These are phyloP conservation scores for Cymbidium sinense DNA, from an alignment of 106 monocot species.

Conservation along the genomic window DNA sequence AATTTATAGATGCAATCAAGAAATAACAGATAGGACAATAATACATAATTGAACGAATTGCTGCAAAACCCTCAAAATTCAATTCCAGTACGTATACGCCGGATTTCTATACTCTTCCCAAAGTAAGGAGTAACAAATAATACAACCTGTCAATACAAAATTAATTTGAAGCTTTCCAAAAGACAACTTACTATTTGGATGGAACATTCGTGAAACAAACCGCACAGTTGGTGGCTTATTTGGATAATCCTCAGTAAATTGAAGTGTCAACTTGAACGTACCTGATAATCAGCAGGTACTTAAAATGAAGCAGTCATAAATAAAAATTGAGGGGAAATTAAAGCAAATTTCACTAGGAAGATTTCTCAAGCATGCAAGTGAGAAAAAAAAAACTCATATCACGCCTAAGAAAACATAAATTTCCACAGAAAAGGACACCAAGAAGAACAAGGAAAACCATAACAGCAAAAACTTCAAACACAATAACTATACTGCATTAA, in stretches of 20 bases:
- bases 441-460: neutral
- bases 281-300: slow-evolving; percentile 11
- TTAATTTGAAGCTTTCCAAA: neutral
- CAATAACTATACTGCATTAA: neutral
- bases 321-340: neutral
- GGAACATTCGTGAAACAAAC: slow-evolving; percentile 58
- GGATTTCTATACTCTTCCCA: too few relatives aligned
- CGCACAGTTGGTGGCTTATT: slow-evolving; percentile 57
- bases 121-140: neutral
- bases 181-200: slow-evolving; percentile 48
- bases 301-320: neutral
- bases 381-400: neutral
- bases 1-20: neutral
- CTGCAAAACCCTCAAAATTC: neutral
- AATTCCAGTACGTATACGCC: neutral
- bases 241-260: slow-evolving; percentile 48
- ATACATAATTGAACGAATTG: neutral
- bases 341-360: neutral
- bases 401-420: neutral
- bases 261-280: slow-evolving; percentile 45
- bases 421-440: neutral
- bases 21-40: neutral
- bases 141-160: neutral
- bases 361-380: neutral
- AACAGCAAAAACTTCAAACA: neutral